These are phyloP conservation scores for Ormosia semicastrata DNA, from an alignment of 306 rosid genomes.

Conservation along the genomic window DNA sequence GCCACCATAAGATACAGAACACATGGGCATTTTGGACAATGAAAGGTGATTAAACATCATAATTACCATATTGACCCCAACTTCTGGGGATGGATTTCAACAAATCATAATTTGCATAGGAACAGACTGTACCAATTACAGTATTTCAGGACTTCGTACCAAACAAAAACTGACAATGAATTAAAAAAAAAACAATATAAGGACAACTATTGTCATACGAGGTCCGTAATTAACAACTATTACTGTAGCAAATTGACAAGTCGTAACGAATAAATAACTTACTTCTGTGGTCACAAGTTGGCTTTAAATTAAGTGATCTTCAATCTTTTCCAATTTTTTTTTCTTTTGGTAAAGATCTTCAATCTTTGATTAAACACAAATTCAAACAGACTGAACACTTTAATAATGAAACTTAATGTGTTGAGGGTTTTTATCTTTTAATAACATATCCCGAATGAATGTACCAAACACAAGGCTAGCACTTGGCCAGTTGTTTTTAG, in stretches of 20 bases:
- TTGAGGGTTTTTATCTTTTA: neutral
- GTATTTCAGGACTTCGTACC: neutral
- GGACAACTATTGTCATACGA: neutral
- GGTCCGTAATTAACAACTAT: constrained; percentile 48
- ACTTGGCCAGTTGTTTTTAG: constrained; percentile 34
- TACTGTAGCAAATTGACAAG: neutral
- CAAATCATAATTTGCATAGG: no score
- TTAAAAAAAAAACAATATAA: neutral
- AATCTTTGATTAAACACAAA: neutral
- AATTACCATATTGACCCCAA: constrained; percentile 25
- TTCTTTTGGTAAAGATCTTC: neutral
- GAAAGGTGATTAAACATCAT: neutral
- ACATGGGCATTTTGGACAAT: constrained; percentile 31
- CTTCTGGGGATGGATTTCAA: neutral
- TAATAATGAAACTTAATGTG: neutral
- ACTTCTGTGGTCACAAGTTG: constrained; percentile 35
- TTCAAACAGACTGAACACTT: neutral
- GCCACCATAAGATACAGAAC: neutral
- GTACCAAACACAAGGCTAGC: constrained; percentile 31
- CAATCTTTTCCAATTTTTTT: neutral
- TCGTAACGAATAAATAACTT: no score
- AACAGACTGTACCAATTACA: constrained; percentile 14
- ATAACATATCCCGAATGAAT: neutral
- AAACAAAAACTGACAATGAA: neutral
- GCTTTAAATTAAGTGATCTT: constrained; percentile 20